Conservation (phyloP, 1,139 yeast species). For the Kodamaea suecica region DNA sequence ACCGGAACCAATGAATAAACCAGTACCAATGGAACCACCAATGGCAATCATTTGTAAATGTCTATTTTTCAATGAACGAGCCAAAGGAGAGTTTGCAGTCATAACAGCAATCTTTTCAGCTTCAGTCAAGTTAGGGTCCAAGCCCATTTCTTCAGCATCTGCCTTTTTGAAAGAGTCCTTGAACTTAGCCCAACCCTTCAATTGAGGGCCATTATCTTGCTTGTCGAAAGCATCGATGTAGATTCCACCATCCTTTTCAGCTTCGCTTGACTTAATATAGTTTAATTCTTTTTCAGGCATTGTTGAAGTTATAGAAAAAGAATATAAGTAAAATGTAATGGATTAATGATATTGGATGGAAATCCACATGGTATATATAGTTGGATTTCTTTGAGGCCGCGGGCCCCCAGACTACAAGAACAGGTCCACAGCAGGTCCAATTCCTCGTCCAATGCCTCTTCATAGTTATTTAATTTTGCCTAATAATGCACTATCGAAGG, state of each 20-base stretch:
- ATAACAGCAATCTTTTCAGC: constrained; percentile 65
- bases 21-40: constrained; percentile 87
- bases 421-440: too few relatives aligned
- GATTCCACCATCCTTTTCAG: constrained; percentile 43
- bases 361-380: too few relatives aligned
- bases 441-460: too few relatives aligned
- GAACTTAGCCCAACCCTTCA: constrained; percentile 41
- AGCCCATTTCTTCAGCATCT: constrained; percentile 47
- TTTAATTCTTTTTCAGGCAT: constrained; percentile 47
- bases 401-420: too few relatives aligned
- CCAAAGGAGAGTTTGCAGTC: constrained; percentile 69
- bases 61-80: constrained; percentile 58
- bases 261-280: constrained; percentile 39
- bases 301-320: too few relatives aligned
- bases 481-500: too few relatives aligned
- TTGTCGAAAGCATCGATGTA: constrained; percentile 42
- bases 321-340: too few relatives aligned
- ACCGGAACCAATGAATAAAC: constrained; percentile 75
- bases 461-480: too few relatives aligned
- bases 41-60: constrained; percentile 82
- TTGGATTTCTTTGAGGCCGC: too few relatives aligned
- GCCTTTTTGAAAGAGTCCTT: constrained; percentile 57
- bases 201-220: constrained; percentile 23
- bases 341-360: too few relatives aligned
- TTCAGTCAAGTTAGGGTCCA: constrained; percentile 65